These are phyloP conservation scores for Mortierella hygrophila DNA, from an alignment of 192 early-diverging fungal species.

Conservation along the genomic window DNA sequence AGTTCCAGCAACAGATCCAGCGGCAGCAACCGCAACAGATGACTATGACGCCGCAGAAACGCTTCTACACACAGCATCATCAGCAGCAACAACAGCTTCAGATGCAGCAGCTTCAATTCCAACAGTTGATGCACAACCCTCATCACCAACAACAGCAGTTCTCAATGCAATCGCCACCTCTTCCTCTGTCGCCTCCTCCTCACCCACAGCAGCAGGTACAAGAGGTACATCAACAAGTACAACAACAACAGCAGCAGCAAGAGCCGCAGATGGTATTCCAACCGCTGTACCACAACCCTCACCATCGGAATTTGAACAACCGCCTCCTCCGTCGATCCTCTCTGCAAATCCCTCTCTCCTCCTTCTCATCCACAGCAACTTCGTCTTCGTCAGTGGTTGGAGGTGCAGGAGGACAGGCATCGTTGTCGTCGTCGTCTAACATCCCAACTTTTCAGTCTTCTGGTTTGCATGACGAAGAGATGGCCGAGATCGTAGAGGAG, in stretches of 20 bases:
- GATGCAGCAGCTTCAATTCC: conserved; percentile 21
- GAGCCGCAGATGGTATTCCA: conserved; percentile 13
- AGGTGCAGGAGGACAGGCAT: neutral
- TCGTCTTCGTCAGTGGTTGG: neutral
- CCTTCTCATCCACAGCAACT: neutral
- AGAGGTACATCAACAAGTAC: neutral
- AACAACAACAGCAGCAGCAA: conserved; percentile 3
- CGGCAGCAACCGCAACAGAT: conserved; percentile 14
- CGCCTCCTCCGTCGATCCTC: conserved; percentile 18
- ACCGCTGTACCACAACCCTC: neutral
- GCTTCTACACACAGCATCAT: neutral
- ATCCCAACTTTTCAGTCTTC: neutral
- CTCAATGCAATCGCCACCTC: neutral
- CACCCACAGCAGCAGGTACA: neutral
- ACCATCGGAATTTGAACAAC: conserved; percentile 8
- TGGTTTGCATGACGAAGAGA: conserved; percentile 16
- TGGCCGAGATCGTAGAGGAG: conserved; percentile 10
- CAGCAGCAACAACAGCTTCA: conserved; percentile 26
- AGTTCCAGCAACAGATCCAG: conserved; percentile 11
- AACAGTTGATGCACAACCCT: neutral
- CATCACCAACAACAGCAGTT: conserved; percentile 14
- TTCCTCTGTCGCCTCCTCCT: neutral
- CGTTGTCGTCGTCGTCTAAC: neutral
- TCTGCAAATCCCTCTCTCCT: conserved; percentile 1
- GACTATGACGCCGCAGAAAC: conserved; percentile 8